These are phyloP conservation scores for Seiridium unicorne DNA, from an alignment of 2,329 filamentous ascomycete species.

Conservation along the genomic window DNA sequence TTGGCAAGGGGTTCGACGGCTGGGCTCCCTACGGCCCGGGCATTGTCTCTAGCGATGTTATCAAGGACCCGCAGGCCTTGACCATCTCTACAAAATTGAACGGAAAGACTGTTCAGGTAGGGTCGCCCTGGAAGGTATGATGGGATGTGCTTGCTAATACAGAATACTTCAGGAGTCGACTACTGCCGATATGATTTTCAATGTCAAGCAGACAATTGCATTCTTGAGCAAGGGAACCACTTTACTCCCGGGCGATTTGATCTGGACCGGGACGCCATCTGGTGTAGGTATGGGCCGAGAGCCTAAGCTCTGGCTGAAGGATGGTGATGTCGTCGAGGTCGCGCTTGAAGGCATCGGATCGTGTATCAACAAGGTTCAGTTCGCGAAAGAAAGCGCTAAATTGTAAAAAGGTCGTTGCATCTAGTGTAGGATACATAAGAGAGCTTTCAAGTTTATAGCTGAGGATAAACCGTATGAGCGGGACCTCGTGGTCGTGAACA, in stretches of 20 bases:
- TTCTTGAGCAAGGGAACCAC: constrained; percentile 63
- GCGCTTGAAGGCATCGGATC: constrained; percentile 64
- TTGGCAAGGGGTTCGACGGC: constrained; percentile 74
- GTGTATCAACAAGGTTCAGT: constrained; percentile 52
- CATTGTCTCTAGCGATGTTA: constrained; percentile 58
- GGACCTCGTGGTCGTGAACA: too few species aligned
- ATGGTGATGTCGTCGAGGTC: constrained; percentile 70
- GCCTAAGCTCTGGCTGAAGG: constrained; percentile 65
- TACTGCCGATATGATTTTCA: constrained; percentile 64
- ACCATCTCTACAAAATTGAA: constrained; percentile 59
- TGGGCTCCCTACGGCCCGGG: constrained; percentile 74
- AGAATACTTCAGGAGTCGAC: constrained; percentile 40
- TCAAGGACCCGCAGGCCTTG: constrained; percentile 56
- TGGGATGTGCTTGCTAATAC: background rate
- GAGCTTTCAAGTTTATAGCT: too few species aligned
- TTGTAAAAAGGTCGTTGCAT: constrained; percentile 16
- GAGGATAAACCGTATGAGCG: too few species aligned
- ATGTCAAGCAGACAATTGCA: constrained; percentile 55
- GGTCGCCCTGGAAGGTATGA: background rate
- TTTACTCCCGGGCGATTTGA: constrained; percentile 61
- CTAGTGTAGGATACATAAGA: too few species aligned
- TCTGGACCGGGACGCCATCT: constrained; percentile 68
- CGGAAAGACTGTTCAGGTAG: constrained; percentile 53
- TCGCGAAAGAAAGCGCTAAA: constrained; percentile 31
- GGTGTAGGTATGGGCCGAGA: constrained; percentile 70